These are phyloP conservation scores for Aspergillus sergii DNA, from an alignment of 2,329 filamentous ascomycete species.

Conservation along the genomic window DNA sequence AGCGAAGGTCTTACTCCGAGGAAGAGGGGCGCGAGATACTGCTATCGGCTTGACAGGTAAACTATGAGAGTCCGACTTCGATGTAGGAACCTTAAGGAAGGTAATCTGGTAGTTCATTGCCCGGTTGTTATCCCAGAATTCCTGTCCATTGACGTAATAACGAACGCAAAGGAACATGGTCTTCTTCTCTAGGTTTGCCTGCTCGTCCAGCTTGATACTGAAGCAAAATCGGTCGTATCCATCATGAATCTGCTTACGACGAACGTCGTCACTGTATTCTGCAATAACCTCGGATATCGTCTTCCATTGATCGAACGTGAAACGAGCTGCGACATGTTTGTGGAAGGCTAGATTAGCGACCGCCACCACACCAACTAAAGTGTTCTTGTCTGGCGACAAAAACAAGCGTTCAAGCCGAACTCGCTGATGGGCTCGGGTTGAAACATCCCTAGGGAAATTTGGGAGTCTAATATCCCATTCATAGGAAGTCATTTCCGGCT, in stretches of 20 bases:
- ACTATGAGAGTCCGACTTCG: constrained; percentile 53
- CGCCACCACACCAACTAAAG: constrained; percentile 76
- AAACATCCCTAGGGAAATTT: constrained; percentile 75
- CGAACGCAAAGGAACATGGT: constrained; percentile 90
- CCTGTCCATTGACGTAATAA: constrained; percentile 79
- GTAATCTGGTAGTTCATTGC: constrained; percentile 89
- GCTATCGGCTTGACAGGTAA: constrained; percentile 33
- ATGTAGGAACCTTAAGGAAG: constrained; percentile 77
- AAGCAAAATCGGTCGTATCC: constrained; percentile 90
- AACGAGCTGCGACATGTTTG: constrained; percentile 86
- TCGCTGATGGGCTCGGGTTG: constrained; percentile 61
- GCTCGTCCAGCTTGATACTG: constrained; percentile 87
- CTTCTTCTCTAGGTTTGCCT: constrained; percentile 88
- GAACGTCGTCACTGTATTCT: constrained; percentile 82
- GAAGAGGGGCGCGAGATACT: constrained; percentile 60
- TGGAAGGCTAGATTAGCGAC: constrained; percentile 89
- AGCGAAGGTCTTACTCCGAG: constrained; percentile 66
- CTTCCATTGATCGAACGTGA: constrained; percentile 98
- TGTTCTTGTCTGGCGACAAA: constrained; percentile 85
- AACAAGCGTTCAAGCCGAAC: constrained; percentile 85
- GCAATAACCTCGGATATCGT: constrained; percentile 91
- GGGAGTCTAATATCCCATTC: constrained; percentile 87
- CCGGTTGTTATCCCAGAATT: constrained; percentile 95
- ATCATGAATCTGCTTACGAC: constrained; percentile 63
- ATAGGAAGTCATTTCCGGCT: constrained; percentile 56